Base-by-base conservation (phyloP, 116 monocot species). In the Dioscorea cayenensis region DNA sequence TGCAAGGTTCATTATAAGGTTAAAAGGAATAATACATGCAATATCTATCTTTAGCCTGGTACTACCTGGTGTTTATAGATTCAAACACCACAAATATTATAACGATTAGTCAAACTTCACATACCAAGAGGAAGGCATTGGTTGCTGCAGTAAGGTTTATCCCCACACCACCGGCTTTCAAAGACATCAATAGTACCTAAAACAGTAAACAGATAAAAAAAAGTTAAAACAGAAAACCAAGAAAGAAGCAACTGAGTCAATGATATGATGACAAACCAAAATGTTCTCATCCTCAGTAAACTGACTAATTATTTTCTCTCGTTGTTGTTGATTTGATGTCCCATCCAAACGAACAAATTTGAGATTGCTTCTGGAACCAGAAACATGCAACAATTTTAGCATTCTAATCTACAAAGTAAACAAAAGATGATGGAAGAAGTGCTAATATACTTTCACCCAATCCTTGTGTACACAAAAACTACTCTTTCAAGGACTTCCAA, bases 121-220 rank as follows among this genome's bases (percentile, higher is more conserved):
- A 78, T 84, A 96, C 96, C 96, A 96, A 75, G 21, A 96, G 77
- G 79, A 96, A 96, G 63, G 90, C 96, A 92, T 92, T 92, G 51
- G 83, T 87, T 76, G 96, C 96, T 48, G 96, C 96, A 49, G 96
- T 96, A 65, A 96, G 90, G 71, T 96, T 96, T 77, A 96, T 78
- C 67, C 96, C 96, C 77, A 96, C 96, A 82, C 96, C 96, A 38
- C 96, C 96, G 70, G 96, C 90, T 75, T 92, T 96, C 55, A 96
- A 77, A 28, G 96, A 96, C 90, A 96, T 92, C 11, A 96, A 74
- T 55, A 96, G 70, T 35, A 96, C 85, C 95, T 95, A 66, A 7
- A 11, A 62, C 62, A 70, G 28, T 37, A 43, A 3, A 43, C 19
- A 49, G 67, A 71, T 1, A 49, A 18, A 28, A 25, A 25, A 71